Percentiles rank a stretch among this genome's conserved stretches.
phyloP scores from a whole-genome alignment of 352 stramenopile species.

The Plasmopara muralis region DNA sequence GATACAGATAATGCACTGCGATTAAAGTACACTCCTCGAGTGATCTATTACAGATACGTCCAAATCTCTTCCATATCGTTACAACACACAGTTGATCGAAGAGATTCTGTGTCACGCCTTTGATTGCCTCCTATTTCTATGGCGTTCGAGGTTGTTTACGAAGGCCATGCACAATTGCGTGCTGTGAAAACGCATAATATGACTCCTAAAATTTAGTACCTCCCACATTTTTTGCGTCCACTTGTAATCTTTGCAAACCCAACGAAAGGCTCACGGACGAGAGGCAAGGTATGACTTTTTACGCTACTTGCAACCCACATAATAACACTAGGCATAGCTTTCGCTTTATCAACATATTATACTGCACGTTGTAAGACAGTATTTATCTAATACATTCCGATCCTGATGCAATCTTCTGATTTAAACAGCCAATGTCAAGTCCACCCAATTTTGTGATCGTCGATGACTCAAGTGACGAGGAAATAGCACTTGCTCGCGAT shows the following conservation, averaged over 20 bases:
- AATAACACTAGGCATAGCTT: not conserved
- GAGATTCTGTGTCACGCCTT: no score
- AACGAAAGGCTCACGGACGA: constrained; percentile 14
- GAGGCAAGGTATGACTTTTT: constrained; percentile 8
- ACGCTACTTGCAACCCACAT: not conserved
- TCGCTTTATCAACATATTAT: not conserved
- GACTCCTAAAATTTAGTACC: constrained; percentile 2
- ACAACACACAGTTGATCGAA: no score
- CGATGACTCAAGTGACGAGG: constrained; percentile 49
- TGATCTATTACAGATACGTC: no score
- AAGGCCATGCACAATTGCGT: not conserved
- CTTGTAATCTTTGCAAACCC: constrained; percentile 4
- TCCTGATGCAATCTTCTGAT: constrained; percentile 9
- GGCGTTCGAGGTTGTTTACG: no score
- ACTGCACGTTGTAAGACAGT: not conserved
- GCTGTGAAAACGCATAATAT: constrained; percentile 1
- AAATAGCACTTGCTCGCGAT: constrained; percentile 1
- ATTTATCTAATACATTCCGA: not conserved
- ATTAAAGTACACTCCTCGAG: no score
- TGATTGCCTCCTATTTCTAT: no score
- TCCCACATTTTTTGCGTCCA: constrained; percentile 3
- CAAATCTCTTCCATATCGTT: no score
- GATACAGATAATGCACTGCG: no score
- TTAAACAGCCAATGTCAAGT: constrained; percentile 21
- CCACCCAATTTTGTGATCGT: constrained; percentile 32